These are phyloP conservation scores for Xylariaceae sp. DNA, from an alignment of 2,329 filamentous ascomycete species.

Conservation along the genomic window DNA sequence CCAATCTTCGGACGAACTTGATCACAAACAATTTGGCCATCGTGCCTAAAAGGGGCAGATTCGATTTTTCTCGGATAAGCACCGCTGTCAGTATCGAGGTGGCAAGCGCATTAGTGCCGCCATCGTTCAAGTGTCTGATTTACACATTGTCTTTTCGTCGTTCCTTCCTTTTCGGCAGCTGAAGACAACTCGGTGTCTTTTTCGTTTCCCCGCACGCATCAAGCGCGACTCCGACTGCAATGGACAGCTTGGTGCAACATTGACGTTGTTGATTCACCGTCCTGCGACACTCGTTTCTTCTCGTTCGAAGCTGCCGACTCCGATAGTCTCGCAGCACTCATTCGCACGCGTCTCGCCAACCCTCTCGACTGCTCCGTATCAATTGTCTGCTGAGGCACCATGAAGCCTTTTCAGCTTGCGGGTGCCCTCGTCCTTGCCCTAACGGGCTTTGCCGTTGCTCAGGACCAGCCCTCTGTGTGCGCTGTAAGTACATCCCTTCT, in stretches of 20 bases:
- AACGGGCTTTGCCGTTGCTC: constrained; percentile 20
- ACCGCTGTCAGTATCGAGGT: too few relatives aligned
- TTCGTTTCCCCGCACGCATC: too few relatives aligned
- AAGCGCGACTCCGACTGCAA: constrained; percentile 1
- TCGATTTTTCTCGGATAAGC: too few relatives aligned
- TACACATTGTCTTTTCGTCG: too few relatives aligned
- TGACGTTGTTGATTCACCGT: constrained; percentile 9
- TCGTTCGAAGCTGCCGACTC: constrained; percentile 2
- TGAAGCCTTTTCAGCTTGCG: constrained; percentile 17
- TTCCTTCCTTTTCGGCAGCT: too few relatives aligned
- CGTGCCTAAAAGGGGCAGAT: not conserved
- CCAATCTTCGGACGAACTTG: not conserved
- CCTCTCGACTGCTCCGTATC: constrained; percentile 19
- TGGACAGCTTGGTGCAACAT: constrained; percentile 9
- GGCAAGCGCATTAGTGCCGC: too few relatives aligned
- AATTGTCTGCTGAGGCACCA: constrained; percentile 13
- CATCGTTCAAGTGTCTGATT: too few relatives aligned
- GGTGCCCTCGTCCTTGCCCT: constrained; percentile 11
- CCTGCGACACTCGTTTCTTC: constrained; percentile 12
- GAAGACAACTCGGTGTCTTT: too few relatives aligned
- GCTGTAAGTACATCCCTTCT: constrained; percentile 19
- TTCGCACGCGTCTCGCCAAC: too few relatives aligned
- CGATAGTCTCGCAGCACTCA: too few relatives aligned
- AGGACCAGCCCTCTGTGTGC: constrained; percentile 19
- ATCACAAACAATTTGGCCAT: constrained; percentile 5